phyloP scores from a whole-genome alignment of 352 stramenopile genomes.

The Phytophthora pinifolia region DNA sequence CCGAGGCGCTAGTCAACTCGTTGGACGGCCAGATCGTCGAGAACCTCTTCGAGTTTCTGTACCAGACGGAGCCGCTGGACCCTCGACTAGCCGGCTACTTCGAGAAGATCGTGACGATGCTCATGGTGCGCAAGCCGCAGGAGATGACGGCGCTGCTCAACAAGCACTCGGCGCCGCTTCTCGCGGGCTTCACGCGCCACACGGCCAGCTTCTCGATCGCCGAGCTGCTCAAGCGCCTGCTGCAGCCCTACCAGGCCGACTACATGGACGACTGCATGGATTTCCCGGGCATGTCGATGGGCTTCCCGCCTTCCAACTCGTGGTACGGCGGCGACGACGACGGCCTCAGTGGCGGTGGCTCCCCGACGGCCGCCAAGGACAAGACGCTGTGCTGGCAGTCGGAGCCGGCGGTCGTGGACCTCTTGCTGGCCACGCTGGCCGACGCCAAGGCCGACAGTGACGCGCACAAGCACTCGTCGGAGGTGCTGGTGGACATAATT shows the following conservation, averaged over 20 bases:
- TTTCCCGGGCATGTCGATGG: slow-evolving; percentile 78
- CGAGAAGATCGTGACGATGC: slow-evolving; percentile 93
- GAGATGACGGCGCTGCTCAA: slow-evolving; percentile 86
- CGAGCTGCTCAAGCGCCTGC: slow-evolving; percentile 79
- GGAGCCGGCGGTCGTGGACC: slow-evolving; percentile 68
- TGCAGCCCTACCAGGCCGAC: slow-evolving; percentile 84
- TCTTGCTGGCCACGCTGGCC: slow-evolving; percentile 58
- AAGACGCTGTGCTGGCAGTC: slow-evolving; percentile 78
- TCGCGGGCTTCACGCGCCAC: slow-evolving; percentile 68
- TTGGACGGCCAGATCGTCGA: slow-evolving; percentile 79
- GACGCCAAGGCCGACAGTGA: slow-evolving; percentile 59
- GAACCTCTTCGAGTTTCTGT: slow-evolving; percentile 92
- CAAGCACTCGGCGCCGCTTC: slow-evolving; percentile 74
- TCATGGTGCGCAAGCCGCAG: slow-evolving; percentile 87
- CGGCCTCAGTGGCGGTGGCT: slow-evolving; percentile 45
- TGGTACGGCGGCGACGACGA: slow-evolving; percentile 84
- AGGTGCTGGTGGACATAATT: slow-evolving; percentile 86
- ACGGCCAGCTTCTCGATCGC: slow-evolving; percentile 76
- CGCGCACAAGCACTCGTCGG: slow-evolving; percentile 81
- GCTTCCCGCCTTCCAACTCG: slow-evolving; percentile 68
- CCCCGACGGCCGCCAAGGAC: slow-evolving; percentile 59
- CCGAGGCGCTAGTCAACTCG: slow-evolving; percentile 85
- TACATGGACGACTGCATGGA: slow-evolving; percentile 89
- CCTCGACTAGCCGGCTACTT: slow-evolving; percentile 96
- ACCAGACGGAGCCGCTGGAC: slow-evolving; percentile 84